Base-by-base conservation (phyloP, 495 filamentous ascomycete species). In the Aspergillus taichungensis region DNA sequence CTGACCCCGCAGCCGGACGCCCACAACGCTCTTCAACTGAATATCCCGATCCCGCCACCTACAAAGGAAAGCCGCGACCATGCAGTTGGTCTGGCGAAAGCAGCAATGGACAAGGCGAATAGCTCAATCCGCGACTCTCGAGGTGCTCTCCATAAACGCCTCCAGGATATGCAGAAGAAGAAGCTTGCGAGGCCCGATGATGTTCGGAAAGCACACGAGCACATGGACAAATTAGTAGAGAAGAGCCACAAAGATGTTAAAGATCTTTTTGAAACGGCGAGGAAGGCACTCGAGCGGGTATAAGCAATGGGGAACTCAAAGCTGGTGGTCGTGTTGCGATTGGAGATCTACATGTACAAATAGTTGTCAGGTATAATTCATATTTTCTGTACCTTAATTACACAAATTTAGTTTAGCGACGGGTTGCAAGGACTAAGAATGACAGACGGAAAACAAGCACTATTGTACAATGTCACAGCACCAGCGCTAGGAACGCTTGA, bases 211-310 rank as follows among this genome's bases (percentile, higher is more conserved):
- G 78, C 82, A 6, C 73, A 79, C 35, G 74, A 77, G 39, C 73
- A 77, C 67, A 76, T 89, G 76, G 83, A 88, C 54, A 87, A 87
- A 66, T 52, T 85, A 45, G 78, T 85, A 32, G 83, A 89, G 47
- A 80, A 80, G 56, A 74, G 76, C 40, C 73, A 79, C 54, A 75
- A 68, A 47, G 81, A 80, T 47, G 77, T 89, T 11, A 83, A 82
- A 63, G 74, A 72, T 46, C 63, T 77, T 30, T 83, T 87, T 58
- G 86, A 91, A 51, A 69, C 69, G 27, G 74, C 75, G 8, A 74
- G 76, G 60, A 82, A 79, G 65, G 68, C 63, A 10, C 60, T 83
- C 59, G 76, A 80, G 50, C 63, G 68, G 35, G 53, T 43, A 37
- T 72, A 34, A 59, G 18, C 18, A 24, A 24, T 24, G 18, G 18